These are phyloP conservation scores for Brassica hybrid DNA, from an alignment of 441 rosid species.

Conservation along the genomic window DNA sequence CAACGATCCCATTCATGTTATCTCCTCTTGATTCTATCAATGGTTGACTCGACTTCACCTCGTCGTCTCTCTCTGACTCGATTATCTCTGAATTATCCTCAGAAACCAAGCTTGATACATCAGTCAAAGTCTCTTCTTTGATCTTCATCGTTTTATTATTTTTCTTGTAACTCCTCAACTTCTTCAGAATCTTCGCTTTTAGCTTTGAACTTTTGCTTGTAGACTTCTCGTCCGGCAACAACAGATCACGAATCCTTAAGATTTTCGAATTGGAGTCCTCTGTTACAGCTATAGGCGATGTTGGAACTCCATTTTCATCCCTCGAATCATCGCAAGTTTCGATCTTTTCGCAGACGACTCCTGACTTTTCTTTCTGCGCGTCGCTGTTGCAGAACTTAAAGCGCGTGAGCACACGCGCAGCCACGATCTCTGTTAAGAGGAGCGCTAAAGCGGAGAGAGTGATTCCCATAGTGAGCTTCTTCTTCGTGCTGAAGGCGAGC, in stretches of 20 bases:
- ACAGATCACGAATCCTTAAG: conserved; percentile 29
- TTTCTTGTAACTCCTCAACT: no score
- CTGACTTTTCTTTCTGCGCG: background rate
- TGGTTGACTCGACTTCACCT: background rate
- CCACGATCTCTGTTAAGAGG: conserved; percentile 50
- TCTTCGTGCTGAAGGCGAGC: conserved; percentile 57
- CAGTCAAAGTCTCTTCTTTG: no score
- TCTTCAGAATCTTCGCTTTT: no score
- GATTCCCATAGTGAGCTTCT: conserved; percentile 54
- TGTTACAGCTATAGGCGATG: background rate
- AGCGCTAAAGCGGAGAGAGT: conserved; percentile 63
- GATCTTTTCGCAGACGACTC: background rate
- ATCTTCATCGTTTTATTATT: no score
- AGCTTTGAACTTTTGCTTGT: no score
- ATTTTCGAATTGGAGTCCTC: background rate
- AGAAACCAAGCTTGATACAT: conserved; percentile 23
- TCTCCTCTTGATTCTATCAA: conserved; percentile 15
- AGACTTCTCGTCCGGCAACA: conserved; percentile 21
- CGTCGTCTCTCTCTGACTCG: conserved; percentile 1
- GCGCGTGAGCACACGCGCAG: conserved; percentile 40
- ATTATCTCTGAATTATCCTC: background rate
- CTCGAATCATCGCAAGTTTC: background rate
- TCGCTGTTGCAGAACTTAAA: conserved; percentile 28
- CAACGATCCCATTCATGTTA: conserved; percentile 29
- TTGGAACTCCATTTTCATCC: conserved; percentile 16